phyloP scores from a whole-genome alignment of 2,329 filamentous ascomycete species.

The Penicillium sp. region DNA sequence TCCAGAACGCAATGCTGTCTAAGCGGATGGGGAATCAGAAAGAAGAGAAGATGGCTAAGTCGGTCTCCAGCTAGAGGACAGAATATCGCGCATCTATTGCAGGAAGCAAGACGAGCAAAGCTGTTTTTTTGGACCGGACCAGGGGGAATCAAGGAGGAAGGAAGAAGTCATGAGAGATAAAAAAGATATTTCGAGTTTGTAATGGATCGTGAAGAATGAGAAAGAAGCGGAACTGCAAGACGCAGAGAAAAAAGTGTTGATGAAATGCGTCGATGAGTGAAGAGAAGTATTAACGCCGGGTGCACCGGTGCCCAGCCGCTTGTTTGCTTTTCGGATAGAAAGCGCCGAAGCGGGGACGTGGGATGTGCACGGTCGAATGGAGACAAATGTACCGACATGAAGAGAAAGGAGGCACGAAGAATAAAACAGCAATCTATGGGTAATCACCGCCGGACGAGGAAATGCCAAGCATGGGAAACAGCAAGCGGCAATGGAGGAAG shows the following conservation, averaged over 20 bases:
- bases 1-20: not conserved
- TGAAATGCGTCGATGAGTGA: constrained; percentile 15
- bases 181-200: constrained; percentile 11
- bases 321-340: not conserved
- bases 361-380: constrained; percentile 17
- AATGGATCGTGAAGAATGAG: constrained; percentile 14
- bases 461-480: constrained; percentile 39
- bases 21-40: not conserved
- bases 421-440: constrained; percentile 41
- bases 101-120: not conserved
- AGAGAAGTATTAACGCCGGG: constrained; percentile 33
- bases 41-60: not conserved
- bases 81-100: not conserved
- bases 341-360: not conserved
- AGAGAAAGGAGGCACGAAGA: constrained; percentile 29
- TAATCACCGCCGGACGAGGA: constrained; percentile 39
- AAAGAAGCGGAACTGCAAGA: constrained; percentile 28
- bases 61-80: not conserved
- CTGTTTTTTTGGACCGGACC: not conserved
- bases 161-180: not conserved
- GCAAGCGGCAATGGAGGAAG: constrained; percentile 30
- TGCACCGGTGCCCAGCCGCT: constrained; percentile 8
- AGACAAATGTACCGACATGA: constrained; percentile 36
- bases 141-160: not conserved
- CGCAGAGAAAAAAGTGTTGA: constrained; percentile 20